Base-by-base conservation (phyloP, 129 eudicot genomes). In the Erigeron canadensis region DNA sequence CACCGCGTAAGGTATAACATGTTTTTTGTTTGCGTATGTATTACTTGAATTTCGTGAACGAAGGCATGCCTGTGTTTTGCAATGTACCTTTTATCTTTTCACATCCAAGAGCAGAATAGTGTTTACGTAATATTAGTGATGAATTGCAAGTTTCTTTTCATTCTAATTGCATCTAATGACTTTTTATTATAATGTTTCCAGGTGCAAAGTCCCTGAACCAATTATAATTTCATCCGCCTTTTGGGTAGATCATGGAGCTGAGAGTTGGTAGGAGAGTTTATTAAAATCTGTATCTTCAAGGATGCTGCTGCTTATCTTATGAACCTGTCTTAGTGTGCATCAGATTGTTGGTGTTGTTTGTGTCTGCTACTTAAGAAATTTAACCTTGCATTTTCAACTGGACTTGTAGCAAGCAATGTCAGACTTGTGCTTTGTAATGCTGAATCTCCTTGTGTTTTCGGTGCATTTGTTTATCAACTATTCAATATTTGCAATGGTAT, bases 1-100 rank as follows among this genome's bases (percentile, higher is more conserved):
- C 96, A 18, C 98, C 93, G 0, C 79, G 65, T 61, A 85, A 61
- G 96, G 94, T 91, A 78, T 21, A 71, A 78, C 54, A 61, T 13
- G 4, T 13, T 11, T 46, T 16, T 38, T 13, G 6, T 1, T 63
- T 23, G 6, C 17, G 5, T 8, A 10, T 17, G 0, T 42, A 17
- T 44, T 40, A 42, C 54, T 43, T 18, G 9, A 21, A 63, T 63
- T 63, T n/a, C n/a, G 16, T 57, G 15, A 57, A 22, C 10, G 40
- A 22, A 57, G 38, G 48, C 28, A 34, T 19, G 51, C 44, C 13
- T 55, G 21, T 34, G 12, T 10, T 56, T 45, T 48, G 43, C 23
- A 1, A 39, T 62, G 16, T 7, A 1, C 10, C 16, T 45, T 16
- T 7, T 53, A 16, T 53, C 4, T 53, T 17, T 7, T 17, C 0